Conservation (phyloP, 805 yeast species). For the Candida maris region DNA sequence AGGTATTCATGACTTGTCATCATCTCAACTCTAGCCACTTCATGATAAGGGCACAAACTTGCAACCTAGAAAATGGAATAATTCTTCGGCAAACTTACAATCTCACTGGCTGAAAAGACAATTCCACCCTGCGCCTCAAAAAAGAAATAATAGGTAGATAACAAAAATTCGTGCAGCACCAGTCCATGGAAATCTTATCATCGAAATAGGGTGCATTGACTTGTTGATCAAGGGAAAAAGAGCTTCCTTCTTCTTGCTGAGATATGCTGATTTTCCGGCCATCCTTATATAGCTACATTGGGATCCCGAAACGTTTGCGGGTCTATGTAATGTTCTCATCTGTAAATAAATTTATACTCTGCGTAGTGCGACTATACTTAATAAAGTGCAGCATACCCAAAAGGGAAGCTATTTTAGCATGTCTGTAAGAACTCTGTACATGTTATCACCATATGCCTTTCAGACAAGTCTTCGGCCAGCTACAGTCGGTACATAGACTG, state of each 20-base stretch:
- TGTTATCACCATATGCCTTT: no score
- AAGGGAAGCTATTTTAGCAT: no score
- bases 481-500: not conserved
- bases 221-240: not conserved
- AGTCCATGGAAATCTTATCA: not conserved
- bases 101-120: not conserved
- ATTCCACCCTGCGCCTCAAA: not conserved
- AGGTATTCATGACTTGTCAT: not conserved
- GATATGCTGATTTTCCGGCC: no score
- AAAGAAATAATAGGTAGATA: not conserved
- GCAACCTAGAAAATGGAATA: not conserved
- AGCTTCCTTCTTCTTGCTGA: no score
- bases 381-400: no score
- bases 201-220: not conserved
- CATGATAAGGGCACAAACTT: not conserved
- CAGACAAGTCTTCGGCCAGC: no score
- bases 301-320: no score
- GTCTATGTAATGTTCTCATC: no score
- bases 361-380: no score
- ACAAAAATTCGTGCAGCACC: not conserved
- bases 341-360: no score
- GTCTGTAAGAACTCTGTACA: no score
- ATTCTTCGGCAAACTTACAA: not conserved
- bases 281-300: no score
- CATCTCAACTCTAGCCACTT: not conserved